Evolutionary conservation across 2,329 filamentous ascomycete genomes (phyloP), one percentile per base, ranked within the genome.

Genomic region (Stemphylium lycopersici): DNA sequence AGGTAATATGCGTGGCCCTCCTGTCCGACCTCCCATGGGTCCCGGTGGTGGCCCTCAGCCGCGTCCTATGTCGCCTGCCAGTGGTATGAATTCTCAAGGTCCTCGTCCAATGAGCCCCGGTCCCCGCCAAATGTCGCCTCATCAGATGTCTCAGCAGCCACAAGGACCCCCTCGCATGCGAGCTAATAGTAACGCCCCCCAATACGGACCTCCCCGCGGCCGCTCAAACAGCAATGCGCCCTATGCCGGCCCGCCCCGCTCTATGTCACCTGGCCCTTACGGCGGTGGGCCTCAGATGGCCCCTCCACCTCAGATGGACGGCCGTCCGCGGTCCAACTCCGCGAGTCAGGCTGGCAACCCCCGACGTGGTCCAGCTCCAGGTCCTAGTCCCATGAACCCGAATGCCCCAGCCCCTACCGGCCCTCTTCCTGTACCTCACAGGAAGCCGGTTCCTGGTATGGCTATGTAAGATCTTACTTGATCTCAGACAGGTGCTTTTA

Each of bases 371-470:
- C 63, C 68, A 36, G 70, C 71, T 22, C 66, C 69, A 5, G 73
- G 72, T 6, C 72, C 68, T 3, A 76, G 74, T 45, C 73, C 72
- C 31, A 72, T 77, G 72, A 76, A 73, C 37, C 71, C 72, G 29
- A 68, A 65, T 20, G 55, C 48, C 11, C 16, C 31, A 1, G 29
- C 38, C 7, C 22, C 51, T 20, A 44, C 34, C n/a, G 54, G 49
- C 12, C 51, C 37, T 13, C 47, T 55, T 38, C 58, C 63, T 18
- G 62, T 78, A 42, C 78, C 77, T 6, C 59, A 65, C 29, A 72
- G 79, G 62, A 81, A 81, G 68, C 79, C 79, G 22, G 75, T 81
- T 18, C 79, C 79, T 18, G 79, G 79, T 37, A 74, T 76, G 69
- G 78, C 79, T 18, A 62, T 79, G 55, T 80, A 55, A 66, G 20